Base-by-base conservation (phyloP, 2,329 filamentous ascomycete species). In the Sporothrix sp. region DNA sequence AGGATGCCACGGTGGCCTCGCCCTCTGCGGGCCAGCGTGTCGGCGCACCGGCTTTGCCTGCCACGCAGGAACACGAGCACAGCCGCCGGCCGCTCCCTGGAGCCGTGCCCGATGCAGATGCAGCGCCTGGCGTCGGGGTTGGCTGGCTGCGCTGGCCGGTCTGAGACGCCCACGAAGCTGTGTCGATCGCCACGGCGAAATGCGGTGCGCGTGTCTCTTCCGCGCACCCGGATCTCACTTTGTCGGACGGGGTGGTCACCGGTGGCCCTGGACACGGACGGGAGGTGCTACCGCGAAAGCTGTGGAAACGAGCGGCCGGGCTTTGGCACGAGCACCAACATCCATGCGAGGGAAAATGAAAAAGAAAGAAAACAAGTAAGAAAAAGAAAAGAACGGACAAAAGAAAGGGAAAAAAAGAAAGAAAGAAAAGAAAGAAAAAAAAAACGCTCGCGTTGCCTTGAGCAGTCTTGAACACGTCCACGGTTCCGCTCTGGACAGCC, bases 121-220 rank as follows among this genome's bases (percentile, higher is more conserved):
- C 40, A 37, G 39, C 20, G n/a, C 10, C n/a, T 8, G 40, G 25
- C n/a, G 40, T 7, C 33, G 48, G 14, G 21, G 37, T 21, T 8
- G 39, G 36, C 47, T 55, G 53, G 43, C 53, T 48, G 39, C 52
- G 53, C 39, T 50, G 42, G 58, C 44, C 43, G 50, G 56, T 56
- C 55, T 39, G 52, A 40, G 53, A 47, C 42, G 51, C 54, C 57
- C 57, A 56, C 49, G 53, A 37, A 52, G 50, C 46, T 36, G 58
- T 55, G 52, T 57, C 54, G 58, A 59, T 57, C 58, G 59, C 59
- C 59, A 61, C 54, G 46, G 55, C 53, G 57, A 52, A 52, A 32
- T 13, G 18, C 37, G 9, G 14, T 18, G 35, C 25, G 49, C 39
- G 40, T 10, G 20, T 35, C 20, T 40, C 21, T n/a, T 18, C 10